These are phyloP conservation scores for Symmetrospora coprosmae DNA, from an alignment of 768 basidiomycete genomes.

Conservation along the genomic window DNA sequence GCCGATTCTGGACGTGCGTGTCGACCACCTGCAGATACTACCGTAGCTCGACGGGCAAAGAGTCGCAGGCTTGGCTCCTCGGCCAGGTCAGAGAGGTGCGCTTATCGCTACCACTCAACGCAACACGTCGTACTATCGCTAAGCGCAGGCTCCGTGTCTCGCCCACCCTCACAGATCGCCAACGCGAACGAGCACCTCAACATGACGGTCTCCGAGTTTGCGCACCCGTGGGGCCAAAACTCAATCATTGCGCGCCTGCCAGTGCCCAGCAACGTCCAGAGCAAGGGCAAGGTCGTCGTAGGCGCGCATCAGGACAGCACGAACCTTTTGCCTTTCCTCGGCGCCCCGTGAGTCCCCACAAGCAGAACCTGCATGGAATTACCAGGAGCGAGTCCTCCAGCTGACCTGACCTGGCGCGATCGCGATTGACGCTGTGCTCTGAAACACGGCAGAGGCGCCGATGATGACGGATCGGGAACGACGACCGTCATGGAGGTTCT, in stretches of 20 bases:
- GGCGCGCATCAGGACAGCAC: slow-evolving; percentile 39
- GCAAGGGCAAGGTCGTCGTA: slow-evolving; percentile 32
- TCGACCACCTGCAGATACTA: slow-evolving; percentile 40
- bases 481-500: slow-evolving; percentile 37
- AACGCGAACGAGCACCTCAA: slow-evolving; percentile 15
- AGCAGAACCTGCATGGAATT: too few species aligned
- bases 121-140: not conserved
- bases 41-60: slow-evolving; percentile 37
- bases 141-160: not conserved
- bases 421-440: too few species aligned
- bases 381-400: not conserved
- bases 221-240: slow-evolving; percentile 34
- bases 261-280: slow-evolving; percentile 24
- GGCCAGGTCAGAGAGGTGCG: slow-evolving; percentile 35
- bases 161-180: not conserved
- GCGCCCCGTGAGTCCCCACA: slow-evolving; percentile 38
- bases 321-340: slow-evolving; percentile 40
- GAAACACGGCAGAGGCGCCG: slow-evolving; percentile 33
- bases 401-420: not conserved
- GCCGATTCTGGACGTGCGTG: not conserved
- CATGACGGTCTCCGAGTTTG: slow-evolving; percentile 33
- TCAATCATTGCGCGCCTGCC: slow-evolving; percentile 37
- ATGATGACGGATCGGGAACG: slow-evolving; percentile 40
- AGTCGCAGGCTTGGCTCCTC: slow-evolving; percentile 38
- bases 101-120: too few species aligned